phyloP scores from a whole-genome alignment of 371 early-diverging fungal species.

The Haplosporangium sp. region DNA sequence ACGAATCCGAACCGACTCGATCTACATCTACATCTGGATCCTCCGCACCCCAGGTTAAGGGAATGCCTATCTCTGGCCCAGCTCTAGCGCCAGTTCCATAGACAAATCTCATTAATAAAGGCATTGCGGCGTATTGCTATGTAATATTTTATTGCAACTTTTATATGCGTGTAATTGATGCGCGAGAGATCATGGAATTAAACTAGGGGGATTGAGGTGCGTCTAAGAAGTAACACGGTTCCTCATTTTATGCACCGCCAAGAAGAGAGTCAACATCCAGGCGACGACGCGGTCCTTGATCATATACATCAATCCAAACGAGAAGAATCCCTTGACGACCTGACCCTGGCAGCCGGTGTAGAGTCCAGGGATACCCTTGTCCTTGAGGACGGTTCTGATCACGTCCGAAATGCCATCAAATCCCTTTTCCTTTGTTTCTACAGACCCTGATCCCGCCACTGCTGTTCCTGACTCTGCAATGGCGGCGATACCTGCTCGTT shows the following conservation, averaged over 20 bases:
- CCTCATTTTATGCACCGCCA: conserved; percentile 50
- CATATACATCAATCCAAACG: conserved; percentile 73
- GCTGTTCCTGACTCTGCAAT: neutral
- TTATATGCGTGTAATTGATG: neutral
- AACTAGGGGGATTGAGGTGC: neutral
- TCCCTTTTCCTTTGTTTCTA: conserved; percentile 25
- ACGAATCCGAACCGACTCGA: neutral
- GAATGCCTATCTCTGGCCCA: too few species aligned
- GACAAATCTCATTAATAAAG: too few species aligned
- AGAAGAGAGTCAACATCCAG: conserved; percentile 63
- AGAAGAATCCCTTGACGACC: conserved; percentile 72
- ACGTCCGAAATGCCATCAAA: conserved; percentile 59
- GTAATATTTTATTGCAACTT: too few species aligned
- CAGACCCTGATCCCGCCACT: neutral
- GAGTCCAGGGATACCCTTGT: conserved; percentile 61
- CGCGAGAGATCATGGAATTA: neutral
- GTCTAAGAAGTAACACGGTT: conserved; percentile 25
- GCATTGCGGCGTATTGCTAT: too few species aligned
- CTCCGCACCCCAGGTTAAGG: too few species aligned
- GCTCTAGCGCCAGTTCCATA: too few species aligned
- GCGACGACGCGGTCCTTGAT: conserved; percentile 71
- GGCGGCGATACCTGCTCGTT: too few species aligned
- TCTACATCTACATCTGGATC: too few species aligned
- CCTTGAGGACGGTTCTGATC: conserved; percentile 57
- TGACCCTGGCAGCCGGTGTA: conserved; percentile 67